Base-by-base conservation (phyloP, 2,329 filamentous ascomycete genomes). In the Salinomyces thailandicus region DNA sequence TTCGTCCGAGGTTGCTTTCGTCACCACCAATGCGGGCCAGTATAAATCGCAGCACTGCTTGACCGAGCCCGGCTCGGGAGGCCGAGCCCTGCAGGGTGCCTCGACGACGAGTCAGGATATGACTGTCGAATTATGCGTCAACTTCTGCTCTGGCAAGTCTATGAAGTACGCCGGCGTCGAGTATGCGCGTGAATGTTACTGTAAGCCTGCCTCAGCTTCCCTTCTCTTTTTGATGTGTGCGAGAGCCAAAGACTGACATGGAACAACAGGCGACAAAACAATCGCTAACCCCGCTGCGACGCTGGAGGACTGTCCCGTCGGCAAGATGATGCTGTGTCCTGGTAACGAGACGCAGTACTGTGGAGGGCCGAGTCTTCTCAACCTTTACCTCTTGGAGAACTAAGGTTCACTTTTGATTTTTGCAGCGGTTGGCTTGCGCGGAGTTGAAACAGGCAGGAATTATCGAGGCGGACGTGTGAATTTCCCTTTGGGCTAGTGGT, bases 301-400 rank as follows among this genome's bases (percentile, higher is more conserved):
- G 28, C 37, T 17, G 17, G 33, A 7, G 32, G 41, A 35, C 5
- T 57, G 53, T 41, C 34, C 44, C 24, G 18, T 39, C 7, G 22
- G 33, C 3, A 44, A 39, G 0, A 27, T 51, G 31, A 53, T 54
- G 49, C 26, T 38, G 6, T 59, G 55, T 30, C 35, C 42, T 5
- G 55, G 55, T 1, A 49, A 57, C 36, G 19, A 30, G 30, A 36
- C 42, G 22, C 38, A 55, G 42, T 54, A 42, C 36, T 58, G 55
- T 44, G 55, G 55, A 24, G 54, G 45, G 11, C 30, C 38, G 5
- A 45, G 40, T n/a, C 42, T 58, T 38, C 43, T 59, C 46, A 55
- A 47, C 22, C 36, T 58, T 17, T 59, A 55, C 35, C n/a, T n/a
- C n/a, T n/a, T n/a, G n/a, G n/a, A n/a, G n/a, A n/a, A n/a, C n/a